A percentile compares a stretch with the other conserved stretches of the same genome.
These are phyloP conservation scores for Danielia reshetovae DNA, from an alignment of 805 yeast species.

Conservation along the genomic window DNA sequence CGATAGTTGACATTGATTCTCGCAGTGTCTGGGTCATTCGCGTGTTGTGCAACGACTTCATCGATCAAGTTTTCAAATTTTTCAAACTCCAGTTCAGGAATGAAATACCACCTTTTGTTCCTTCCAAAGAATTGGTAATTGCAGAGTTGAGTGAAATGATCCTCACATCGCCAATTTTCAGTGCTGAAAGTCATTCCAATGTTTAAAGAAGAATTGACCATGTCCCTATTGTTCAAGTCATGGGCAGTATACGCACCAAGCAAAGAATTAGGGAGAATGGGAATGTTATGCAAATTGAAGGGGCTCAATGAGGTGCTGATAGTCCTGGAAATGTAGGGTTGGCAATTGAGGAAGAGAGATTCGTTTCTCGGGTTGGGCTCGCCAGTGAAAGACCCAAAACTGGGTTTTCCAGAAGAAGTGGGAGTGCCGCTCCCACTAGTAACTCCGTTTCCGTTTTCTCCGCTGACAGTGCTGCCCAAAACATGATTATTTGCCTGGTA, in stretches of 20 bases:
- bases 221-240: constrained; percentile 41
- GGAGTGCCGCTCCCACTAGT: constrained; percentile 3
- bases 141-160: constrained; percentile 51
- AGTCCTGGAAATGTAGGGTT: not conserved
- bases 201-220: constrained; percentile 42
- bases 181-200: constrained; percentile 53
- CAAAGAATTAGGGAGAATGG: constrained; percentile 47
- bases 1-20: constrained; percentile 18
- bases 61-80: constrained; percentile 45
- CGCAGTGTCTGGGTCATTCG: constrained; percentile 4
- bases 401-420: constrained; percentile 1
- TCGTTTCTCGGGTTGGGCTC: constrained; percentile 3
- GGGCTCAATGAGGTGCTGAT: constrained; percentile 25
- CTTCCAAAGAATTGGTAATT: constrained; percentile 58
- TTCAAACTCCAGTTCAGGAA: constrained; percentile 52
- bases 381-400: not conserved
- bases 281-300: constrained; percentile 59
- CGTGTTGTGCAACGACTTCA: constrained; percentile 13
- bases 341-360: constrained; percentile 16
- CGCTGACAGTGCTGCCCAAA: not conserved
- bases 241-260: constrained; percentile 40
- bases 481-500: constrained; percentile 1
- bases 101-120: constrained; percentile 54
- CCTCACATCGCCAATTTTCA: constrained; percentile 58
- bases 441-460: not conserved